Evolutionary conservation across 441 rosid genomes (phyloP).

Genomic region (Sinapis alba): DNA sequence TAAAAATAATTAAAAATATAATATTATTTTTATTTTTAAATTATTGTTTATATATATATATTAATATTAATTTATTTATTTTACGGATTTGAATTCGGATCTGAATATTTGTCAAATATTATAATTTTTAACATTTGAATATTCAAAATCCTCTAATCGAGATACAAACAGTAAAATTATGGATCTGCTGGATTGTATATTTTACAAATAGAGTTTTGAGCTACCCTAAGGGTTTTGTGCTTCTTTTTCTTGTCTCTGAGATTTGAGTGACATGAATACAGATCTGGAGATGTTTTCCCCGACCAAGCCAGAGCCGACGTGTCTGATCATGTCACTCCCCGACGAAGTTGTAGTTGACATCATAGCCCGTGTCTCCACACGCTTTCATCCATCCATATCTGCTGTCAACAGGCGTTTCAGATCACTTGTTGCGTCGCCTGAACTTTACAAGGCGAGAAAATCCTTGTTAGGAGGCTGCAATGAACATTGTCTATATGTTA

Average conservation of each 20-base stretch:
- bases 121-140: no score
- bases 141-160: no score
- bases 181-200: no score
- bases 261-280: background rate
- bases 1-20: no score
- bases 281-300: background rate
- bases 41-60: no score
- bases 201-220: no score
- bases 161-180: no score
- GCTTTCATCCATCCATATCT: background rate
- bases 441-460: background rate
- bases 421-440: background rate
- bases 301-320: background rate
- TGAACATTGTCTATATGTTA: background rate
- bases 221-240: background rate
- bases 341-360: background rate
- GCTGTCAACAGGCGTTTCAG: background rate
- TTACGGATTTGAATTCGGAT: no score
- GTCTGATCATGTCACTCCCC: background rate
- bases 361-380: background rate
- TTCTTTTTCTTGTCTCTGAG: background rate
- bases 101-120: no score
- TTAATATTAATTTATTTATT: no score
- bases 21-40: no score
- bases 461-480: background rate